Conservation (phyloP, 2,329 filamentous ascomycete species). For the Teratosphaeria nubilosa region DNA sequence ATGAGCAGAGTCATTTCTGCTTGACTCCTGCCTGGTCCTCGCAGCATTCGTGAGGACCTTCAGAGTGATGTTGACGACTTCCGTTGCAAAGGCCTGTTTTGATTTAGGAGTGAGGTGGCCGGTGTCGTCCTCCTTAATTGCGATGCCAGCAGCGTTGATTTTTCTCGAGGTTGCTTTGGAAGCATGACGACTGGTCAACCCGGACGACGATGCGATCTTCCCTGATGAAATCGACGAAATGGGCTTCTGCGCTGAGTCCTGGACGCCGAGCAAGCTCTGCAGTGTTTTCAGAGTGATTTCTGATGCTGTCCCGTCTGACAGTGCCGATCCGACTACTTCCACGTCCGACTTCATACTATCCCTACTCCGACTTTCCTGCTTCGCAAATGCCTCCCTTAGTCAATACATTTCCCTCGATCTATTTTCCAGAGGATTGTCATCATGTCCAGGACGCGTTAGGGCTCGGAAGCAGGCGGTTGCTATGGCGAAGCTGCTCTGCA, state of each 20-base stretch:
- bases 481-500: background rate
- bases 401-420: background rate
- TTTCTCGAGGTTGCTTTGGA: background rate
- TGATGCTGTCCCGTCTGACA: slow-evolving; percentile 11
- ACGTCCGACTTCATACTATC: background rate
- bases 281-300: slow-evolving; percentile 16
- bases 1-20: background rate
- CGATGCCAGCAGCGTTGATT: background rate
- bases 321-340: slow-evolving; percentile 9
- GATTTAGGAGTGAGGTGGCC: slow-evolving; percentile 45
- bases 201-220: background rate
- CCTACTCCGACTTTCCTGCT: background rate
- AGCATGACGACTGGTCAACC: background rate
- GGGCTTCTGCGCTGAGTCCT: slow-evolving; percentile 6
- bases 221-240: background rate
- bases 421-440: background rate
- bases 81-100: slow-evolving; percentile 57
- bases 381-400: background rate
- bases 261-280: slow-evolving; percentile 10
- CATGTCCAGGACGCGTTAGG: background rate
- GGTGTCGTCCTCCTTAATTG: background rate
- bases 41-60: slow-evolving; percentile 59
- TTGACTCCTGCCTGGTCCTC: slow-evolving; percentile 31
- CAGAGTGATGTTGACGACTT: slow-evolving; percentile 60
- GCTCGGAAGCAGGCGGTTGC: background rate